phyloP scores from a whole-genome alignment of 2,329 filamentous ascomycete species.

The Fusarium heterosporum region DNA sequence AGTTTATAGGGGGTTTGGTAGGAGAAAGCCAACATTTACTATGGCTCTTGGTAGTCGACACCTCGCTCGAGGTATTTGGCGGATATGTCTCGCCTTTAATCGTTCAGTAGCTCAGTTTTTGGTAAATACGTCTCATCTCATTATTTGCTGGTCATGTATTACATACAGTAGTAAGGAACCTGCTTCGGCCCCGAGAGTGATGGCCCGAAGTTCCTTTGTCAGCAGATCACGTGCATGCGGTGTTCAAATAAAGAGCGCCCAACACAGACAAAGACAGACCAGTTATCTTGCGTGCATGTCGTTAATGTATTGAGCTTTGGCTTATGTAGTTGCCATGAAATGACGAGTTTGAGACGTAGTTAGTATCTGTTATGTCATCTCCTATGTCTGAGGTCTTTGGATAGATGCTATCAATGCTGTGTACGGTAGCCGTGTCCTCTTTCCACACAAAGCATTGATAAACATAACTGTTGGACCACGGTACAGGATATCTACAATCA shows the following conservation, averaged over 20 bases:
- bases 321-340: neutral
- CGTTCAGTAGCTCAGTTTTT: conserved; percentile 3
- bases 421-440: neutral
- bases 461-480: conserved; percentile 13
- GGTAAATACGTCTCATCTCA: conserved; percentile 17
- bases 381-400: neutral
- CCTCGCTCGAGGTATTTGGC: neutral
- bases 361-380: neutral
- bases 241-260: neutral
- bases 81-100: conserved; percentile 3
- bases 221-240: conserved; percentile 29
- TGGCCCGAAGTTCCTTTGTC: conserved; percentile 22
- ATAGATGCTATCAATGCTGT: neutral
- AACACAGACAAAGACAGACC: neutral
- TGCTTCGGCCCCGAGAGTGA: conserved; percentile 26
- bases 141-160: conserved; percentile 36
- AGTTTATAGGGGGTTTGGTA: conserved; percentile 19
- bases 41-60: neutral
- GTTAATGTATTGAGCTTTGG: neutral
- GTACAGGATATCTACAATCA: conserved; percentile 24
- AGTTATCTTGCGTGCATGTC: neutral
- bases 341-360: neutral
- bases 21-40: conserved; percentile 7
- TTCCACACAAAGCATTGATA: conserved; percentile 1
- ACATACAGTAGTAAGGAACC: conserved; percentile 32